Percentiles rank a stretch among this genome's conserved stretches.
phyloP scores from a whole-genome alignment of 352 stramenopile species.

The Pythium phragmiticola region DNA sequence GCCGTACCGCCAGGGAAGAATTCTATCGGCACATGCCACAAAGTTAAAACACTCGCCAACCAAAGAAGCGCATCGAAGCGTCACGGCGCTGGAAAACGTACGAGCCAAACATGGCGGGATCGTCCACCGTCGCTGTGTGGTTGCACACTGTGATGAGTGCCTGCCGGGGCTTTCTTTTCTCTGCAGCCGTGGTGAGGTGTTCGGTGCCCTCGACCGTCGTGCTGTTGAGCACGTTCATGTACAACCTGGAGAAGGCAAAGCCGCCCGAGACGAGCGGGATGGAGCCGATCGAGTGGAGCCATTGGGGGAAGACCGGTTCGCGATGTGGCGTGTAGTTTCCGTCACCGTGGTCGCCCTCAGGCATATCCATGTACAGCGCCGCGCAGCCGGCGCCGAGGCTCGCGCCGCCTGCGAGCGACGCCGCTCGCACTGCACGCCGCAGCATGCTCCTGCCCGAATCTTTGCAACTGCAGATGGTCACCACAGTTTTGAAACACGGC shows the following conservation, averaged over 20 bases:
- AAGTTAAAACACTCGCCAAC: not conserved
- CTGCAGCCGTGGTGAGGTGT: conserved; percentile 40
- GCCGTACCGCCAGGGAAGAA: conserved; percentile 72
- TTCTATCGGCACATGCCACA: conserved; percentile 28
- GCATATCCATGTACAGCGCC: conserved; percentile 63
- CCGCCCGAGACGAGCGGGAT: conserved; percentile 45
- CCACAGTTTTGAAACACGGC: not conserved
- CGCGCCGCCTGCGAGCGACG: conserved; percentile 15
- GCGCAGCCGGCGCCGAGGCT: conserved; percentile 23
- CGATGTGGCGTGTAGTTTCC: conserved; percentile 35
- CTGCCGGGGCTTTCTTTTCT: conserved; percentile 42
- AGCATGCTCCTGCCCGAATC: conserved; percentile 7
- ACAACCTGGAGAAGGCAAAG: conserved; percentile 60
- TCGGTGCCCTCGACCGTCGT: conserved; percentile 47
- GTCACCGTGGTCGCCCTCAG: conserved; percentile 51
- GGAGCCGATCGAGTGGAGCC: conserved; percentile 59
- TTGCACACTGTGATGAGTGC: conserved; percentile 84
- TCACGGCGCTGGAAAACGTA: conserved; percentile 28
- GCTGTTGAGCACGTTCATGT: conserved; percentile 48
- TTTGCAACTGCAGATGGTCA: not conserved
- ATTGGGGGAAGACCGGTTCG: conserved; percentile 56
- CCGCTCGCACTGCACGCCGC: conserved; percentile 9
- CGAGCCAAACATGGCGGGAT: conserved; percentile 65
- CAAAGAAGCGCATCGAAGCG: not conserved
- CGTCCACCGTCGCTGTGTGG: conserved; percentile 82